These are phyloP conservation scores for Cladosporium sp. DNA, from an alignment of 2,329 filamentous ascomycete genomes.

Conservation along the genomic window DNA sequence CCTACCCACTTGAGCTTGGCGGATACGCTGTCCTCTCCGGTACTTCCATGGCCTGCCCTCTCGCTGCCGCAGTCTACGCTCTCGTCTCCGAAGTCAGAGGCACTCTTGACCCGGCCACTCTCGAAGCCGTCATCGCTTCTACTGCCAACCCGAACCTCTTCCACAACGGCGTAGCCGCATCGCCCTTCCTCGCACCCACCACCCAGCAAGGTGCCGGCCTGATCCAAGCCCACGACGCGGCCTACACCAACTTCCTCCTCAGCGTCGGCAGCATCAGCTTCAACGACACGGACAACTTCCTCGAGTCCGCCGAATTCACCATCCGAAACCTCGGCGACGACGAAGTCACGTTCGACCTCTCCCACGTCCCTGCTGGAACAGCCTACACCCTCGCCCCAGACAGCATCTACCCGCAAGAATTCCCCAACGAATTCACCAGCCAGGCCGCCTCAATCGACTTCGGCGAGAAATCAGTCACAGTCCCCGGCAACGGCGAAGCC, in stretches of 20 bases:
- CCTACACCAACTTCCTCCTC: conserved; percentile 51
- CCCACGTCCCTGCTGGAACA: conserved; percentile 48
- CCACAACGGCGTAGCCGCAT: conserved; percentile 26
- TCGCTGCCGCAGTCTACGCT: conserved; percentile 47
- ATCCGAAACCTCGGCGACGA: conserved; percentile 52
- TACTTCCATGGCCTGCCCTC: conserved; percentile 59
- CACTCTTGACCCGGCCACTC: conserved; percentile 23
- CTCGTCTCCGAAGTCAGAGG: conserved; percentile 28
- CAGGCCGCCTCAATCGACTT: conserved; percentile 21
- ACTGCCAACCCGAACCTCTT: conserved; percentile 26
- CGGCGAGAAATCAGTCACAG: conserved; percentile 11
- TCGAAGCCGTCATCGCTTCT: conserved; percentile 25
- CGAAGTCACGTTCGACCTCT: conserved; percentile 50
- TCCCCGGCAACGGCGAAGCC: conserved; percentile 19
- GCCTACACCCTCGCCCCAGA: conserved; percentile 46
- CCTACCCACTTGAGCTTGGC: conserved; percentile 43
- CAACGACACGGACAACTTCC: conserved; percentile 60
- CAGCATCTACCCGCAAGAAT: conserved; percentile 16
- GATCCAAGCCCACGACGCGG: conserved; percentile 57
- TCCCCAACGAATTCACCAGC: conserved; percentile 20
- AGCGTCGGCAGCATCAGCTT: conserved; percentile 57
- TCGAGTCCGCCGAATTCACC: conserved; percentile 47
- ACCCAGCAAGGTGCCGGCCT: conserved; percentile 59
- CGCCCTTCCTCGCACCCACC: conserved; percentile 42
- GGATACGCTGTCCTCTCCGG: conserved; percentile 52